Evolutionary conservation across 73 alveolate species (phyloP).

Genomic region (Paramecium pentaurelia): DNA sequence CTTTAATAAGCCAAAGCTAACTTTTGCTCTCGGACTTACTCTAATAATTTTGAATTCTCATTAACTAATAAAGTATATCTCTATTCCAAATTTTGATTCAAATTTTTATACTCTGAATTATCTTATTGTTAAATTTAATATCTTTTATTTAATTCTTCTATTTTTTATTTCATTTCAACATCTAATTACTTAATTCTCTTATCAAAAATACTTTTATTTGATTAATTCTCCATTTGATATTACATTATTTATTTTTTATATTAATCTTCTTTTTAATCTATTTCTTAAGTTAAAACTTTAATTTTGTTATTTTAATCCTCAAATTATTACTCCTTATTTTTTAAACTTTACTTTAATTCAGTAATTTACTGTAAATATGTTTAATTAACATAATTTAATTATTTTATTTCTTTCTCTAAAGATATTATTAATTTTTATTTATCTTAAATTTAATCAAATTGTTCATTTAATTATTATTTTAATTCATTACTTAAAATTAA

Average conservation of each 20-base stretch:
- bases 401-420: background rate
- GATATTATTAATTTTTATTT: background rate
- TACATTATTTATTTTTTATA: too few species aligned
- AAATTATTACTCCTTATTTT: background rate
- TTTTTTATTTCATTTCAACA: too few species aligned
- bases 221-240: background rate
- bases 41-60: background rate
- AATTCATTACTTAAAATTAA: background rate
- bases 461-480: background rate
- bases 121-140: too few species aligned
- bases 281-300: background rate
- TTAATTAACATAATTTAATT: background rate
- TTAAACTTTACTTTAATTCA: background rate
- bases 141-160: background rate
- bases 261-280: background rate
- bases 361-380: background rate
- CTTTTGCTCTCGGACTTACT: background rate
- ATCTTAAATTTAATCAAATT: background rate
- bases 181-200: background rate
- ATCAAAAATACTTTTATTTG: background rate
- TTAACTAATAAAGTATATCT: background rate
- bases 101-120: background rate
- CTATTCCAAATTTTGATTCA: background rate
- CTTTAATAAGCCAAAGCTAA: background rate
- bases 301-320: too few species aligned